Evolutionary conservation across 805 yeast species (phyloP), one percentile per base, ranked within the genome.

Genomic region (Starmerella stigmatis): DNA sequence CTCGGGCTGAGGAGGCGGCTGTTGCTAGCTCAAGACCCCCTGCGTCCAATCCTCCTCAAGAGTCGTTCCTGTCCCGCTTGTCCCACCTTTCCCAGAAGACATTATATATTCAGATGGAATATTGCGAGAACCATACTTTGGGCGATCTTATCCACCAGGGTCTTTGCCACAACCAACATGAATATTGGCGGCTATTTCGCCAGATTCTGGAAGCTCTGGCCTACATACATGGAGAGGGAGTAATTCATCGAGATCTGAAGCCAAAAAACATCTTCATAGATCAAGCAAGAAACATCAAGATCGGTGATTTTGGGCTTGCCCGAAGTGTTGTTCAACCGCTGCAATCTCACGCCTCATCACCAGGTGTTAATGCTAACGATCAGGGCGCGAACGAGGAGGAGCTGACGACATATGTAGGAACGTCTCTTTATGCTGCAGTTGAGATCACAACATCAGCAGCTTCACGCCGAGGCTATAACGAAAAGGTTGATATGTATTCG

Each of bases 271-370:
- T 92, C 60, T 92, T 92, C 67, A 86, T 92, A 55, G 98, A 92
- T 62, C 82, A 81, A 52, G 75, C 83, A 1, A 79, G 82, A 54
- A 86, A 89, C 58, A 79, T 92, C 47, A 92, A 92, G 60, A 81
- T 92, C 33, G 98, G 98, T 57, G 99, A 92, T 60, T 92, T 92
- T 64, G 99, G 99, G 0, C 72, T 92, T 47, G 99, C 99, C 0
- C 86, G 88, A 53, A 88, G 60, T 41, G 57, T 62, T n/a, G 59
- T 52, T 2, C 58, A 55, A 46, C 48, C 53, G 11, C 29, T 47
- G 28, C 46, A 30, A 21, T 46, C 45, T 3, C 47, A 37, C n/a
- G 27, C 17, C 17, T 34, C 47, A 2, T n/a, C 27, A 25, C 2
- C 29, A 10, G 30, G 36, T 11, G 5, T 22, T 5, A 16, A 15